A percentile compares a stretch with the other conserved stretches of the same genome.
Evolutionary conservation across 345 rosid species (phyloP).

Genomic region (Eucalyptus fibrosa): DNA sequence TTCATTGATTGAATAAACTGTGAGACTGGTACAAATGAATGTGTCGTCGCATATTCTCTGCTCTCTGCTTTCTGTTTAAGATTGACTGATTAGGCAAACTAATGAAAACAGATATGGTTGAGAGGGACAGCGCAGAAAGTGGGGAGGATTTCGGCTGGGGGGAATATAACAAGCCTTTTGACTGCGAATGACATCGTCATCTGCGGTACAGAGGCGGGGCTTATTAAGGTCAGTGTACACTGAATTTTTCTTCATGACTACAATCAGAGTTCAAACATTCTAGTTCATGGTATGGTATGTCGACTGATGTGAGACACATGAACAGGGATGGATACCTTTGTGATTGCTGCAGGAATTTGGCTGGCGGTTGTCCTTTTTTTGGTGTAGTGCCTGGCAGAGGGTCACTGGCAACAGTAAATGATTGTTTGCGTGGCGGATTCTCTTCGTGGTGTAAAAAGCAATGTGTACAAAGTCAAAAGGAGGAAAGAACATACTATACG

Average conservation of each 20-base stretch:
- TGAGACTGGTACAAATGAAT: background rate
- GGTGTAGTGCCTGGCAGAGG: background rate
- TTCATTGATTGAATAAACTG: background rate
- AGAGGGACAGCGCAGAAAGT: conserved; percentile 73
- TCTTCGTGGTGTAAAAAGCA: background rate
- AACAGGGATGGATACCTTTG: conserved; percentile 89
- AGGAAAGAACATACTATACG: background rate
- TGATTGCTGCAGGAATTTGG: background rate
- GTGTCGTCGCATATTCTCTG: background rate
- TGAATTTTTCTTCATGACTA: background rate
- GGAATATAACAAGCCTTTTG: conserved; percentile 80
- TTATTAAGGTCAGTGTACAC: conserved; percentile 49
- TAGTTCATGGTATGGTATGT: background rate
- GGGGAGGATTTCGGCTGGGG: conserved; percentile 82
- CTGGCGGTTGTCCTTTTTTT: background rate
- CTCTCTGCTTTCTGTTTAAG: background rate
- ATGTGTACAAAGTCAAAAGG: background rate
- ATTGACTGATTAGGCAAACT: background rate
- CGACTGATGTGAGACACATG: background rate
- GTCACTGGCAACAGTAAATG: background rate
- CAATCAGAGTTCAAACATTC: background rate
- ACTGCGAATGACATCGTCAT: conserved; percentile 62
- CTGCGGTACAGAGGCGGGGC: conserved; percentile 83
- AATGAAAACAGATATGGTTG: conserved; percentile 55
- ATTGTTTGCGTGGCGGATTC: background rate